phyloP scores from a whole-genome alignment of 2,329 filamentous ascomycete genomes.

The Rhynchosporium secalis region DNA sequence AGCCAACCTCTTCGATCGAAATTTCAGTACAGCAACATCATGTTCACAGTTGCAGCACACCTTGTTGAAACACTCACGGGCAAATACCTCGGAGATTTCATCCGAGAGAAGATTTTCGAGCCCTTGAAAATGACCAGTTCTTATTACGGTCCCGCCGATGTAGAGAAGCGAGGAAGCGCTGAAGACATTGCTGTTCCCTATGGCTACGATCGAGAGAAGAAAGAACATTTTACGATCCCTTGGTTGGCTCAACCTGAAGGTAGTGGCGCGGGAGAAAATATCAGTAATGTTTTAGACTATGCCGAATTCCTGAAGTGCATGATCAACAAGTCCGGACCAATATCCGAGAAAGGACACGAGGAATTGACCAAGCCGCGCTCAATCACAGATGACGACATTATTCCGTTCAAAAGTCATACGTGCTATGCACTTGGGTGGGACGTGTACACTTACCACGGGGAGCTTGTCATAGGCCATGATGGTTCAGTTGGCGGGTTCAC shows the following conservation, averaged over 20 bases:
- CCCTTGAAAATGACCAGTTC: constrained; percentile 49
- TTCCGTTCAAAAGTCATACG: constrained; percentile 15
- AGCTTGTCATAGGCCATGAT: constrained; percentile 20
- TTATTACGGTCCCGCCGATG: constrained; percentile 30
- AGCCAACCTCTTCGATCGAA: constrained; percentile 45
- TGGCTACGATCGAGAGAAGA: constrained; percentile 19
- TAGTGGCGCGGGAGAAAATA: constrained; percentile 25
- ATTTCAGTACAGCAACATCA: constrained; percentile 52
- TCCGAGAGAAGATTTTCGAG: constrained; percentile 44
- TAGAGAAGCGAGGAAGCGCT: constrained; percentile 1
- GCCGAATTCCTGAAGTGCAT: constrained; percentile 25
- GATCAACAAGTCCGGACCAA: constrained; percentile 21
- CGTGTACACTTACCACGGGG: constrained; percentile 24
- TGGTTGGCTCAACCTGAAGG: constrained; percentile 23
- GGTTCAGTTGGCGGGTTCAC: constrained; percentile 22
- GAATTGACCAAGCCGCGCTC: constrained; percentile 27
- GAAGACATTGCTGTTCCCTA: constrained; percentile 21
- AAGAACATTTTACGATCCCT: constrained; percentile 15
- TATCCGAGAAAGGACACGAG: constrained; percentile 24
- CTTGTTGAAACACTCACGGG: constrained; percentile 47
- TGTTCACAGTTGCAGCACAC: constrained; percentile 48
- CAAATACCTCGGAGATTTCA: constrained; percentile 42
- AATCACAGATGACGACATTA: constrained; percentile 12
- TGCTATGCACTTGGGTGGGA: constrained; percentile 26
- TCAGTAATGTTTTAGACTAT: constrained; percentile 23